Base-by-base conservation (phyloP, 106 monocot genomes). In the Allium cepa region DNA sequence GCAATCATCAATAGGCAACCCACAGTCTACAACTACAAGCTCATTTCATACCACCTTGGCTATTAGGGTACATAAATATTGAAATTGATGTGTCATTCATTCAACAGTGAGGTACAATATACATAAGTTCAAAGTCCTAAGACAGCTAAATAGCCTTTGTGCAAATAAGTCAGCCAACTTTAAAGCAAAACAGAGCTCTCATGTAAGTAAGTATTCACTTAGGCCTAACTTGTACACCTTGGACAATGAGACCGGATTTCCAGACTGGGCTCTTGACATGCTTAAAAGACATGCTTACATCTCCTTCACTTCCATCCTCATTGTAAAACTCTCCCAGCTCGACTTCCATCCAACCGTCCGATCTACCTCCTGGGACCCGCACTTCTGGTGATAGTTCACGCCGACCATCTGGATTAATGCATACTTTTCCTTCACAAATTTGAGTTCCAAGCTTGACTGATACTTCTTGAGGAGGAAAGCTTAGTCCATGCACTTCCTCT, bases 211-310 rank as follows among this genome's bases (percentile, higher is more conserved):
- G 36, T 5, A 36, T 36, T 36, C 36, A 36, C 66, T 73, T 84
- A 13, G 84, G 84, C 70, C 88, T 75, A 2, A 88, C 57, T 50
- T 88, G 84, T 11, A 88, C 79, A 7, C 84, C 88, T 45, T 76
- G 81, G 13, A 88, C 67, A 50, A 79, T 70, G 36, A 88, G 84
- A 15, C 88, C 88, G 11, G 50, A 64, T 75, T 84, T 88, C 72
- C 72, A 67, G 26, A 73, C 26, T 62, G 67, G 56, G n/a, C 68
- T 66, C 27, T 69, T 73, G 7, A 62, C 17, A 64, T 81, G 71
- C 79, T 51, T 52, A 48, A 86, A 76, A 7, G 53, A 46, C 65
- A 86, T 75, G 10, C 28, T 50, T n/a, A 79, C 82, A n/a, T 82
- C 76, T 2, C 76, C 86, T 47, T 76, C 79, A 17, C 82, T 79